Percentiles rank a stretch among this genome's conserved stretches.
Conservation (phyloP, 2,329 filamentous ascomycete genomes). For the Raffaelea albimanens region DNA sequence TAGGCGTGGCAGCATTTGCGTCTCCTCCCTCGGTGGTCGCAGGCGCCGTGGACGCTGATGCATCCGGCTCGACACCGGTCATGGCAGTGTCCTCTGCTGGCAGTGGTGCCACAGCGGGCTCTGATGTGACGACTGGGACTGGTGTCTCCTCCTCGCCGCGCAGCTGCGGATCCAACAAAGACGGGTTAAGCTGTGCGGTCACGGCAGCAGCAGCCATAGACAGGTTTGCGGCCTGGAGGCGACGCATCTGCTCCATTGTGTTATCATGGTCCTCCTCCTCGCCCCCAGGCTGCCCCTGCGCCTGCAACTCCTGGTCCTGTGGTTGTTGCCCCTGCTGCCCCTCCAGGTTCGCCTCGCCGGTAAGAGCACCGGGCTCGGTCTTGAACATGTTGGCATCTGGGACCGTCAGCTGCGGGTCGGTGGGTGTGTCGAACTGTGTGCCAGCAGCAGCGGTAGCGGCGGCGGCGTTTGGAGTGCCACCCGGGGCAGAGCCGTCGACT, state of each 20-base stretch:
- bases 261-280: neutral
- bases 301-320: no score
- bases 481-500: slow-evolving; percentile 21
- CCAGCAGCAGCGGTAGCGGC: neutral
- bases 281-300: no score
- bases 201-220: slow-evolving; percentile 45
- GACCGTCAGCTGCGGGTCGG: no score
- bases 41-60: neutral
- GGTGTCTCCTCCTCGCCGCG: slow-evolving; percentile 16
- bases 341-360: no score
- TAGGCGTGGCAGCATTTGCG: slow-evolving; percentile 7
- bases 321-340: no score
- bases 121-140: neutral
- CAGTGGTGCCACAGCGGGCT: neutral
- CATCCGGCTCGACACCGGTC: no score
- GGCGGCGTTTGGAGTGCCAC: slow-evolving; percentile 12
- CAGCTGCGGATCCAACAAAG: slow-evolving; percentile 41
- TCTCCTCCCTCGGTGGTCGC: neutral
- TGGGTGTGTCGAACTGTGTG: neutral
- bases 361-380: neutral
- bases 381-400: neutral
- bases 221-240: slow-evolving; percentile 39
- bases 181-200: slow-evolving; percentile 43
- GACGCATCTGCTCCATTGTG: slow-evolving; percentile 35
- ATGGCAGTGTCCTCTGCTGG: no score